Evolutionary conservation across 257 asterid genomes (phyloP).

Genomic region (Fraxinus excelsior): DNA sequence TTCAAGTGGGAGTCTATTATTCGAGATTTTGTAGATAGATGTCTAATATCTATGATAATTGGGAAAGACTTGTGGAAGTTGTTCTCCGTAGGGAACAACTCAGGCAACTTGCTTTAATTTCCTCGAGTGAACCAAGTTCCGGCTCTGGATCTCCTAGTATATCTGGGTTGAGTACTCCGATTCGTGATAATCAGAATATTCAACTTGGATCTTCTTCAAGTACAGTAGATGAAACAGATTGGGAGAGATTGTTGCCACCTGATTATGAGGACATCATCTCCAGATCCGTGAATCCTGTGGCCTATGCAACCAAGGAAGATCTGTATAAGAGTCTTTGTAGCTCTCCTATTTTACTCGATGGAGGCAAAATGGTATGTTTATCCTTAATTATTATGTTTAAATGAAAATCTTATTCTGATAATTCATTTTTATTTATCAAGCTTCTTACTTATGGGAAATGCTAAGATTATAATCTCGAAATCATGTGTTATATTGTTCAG

Average conservation of each 20-base stretch:
- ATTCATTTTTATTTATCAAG: too few relatives aligned
- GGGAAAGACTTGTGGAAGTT: background rate
- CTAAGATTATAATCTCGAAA: too few relatives aligned
- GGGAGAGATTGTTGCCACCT: too few relatives aligned
- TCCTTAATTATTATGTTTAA: too few relatives aligned
- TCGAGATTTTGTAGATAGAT: background rate
- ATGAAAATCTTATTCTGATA: too few relatives aligned
- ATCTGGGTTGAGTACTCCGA: background rate
- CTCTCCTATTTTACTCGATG: conserved; percentile 38
- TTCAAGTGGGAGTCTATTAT: too few relatives aligned
- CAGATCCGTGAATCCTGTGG: conserved; percentile 28
- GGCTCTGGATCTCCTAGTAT: background rate
- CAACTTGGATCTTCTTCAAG: background rate
- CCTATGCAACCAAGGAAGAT: conserved; percentile 30
- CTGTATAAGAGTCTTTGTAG: conserved; percentile 39
- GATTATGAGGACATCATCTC: conserved; percentile 34
- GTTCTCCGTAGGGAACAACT: background rate
- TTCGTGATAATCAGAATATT: background rate
- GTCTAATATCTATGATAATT: background rate
- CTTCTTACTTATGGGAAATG: too few relatives aligned
- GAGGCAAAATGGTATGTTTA: conserved; percentile 34
- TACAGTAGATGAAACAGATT: too few relatives aligned
- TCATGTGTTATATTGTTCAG: too few relatives aligned
- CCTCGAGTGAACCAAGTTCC: background rate
- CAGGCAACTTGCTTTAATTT: background rate